Base-by-base conservation (phyloP, 495 filamentous ascomycete species). In the Talaromyces wortmannii region DNA sequence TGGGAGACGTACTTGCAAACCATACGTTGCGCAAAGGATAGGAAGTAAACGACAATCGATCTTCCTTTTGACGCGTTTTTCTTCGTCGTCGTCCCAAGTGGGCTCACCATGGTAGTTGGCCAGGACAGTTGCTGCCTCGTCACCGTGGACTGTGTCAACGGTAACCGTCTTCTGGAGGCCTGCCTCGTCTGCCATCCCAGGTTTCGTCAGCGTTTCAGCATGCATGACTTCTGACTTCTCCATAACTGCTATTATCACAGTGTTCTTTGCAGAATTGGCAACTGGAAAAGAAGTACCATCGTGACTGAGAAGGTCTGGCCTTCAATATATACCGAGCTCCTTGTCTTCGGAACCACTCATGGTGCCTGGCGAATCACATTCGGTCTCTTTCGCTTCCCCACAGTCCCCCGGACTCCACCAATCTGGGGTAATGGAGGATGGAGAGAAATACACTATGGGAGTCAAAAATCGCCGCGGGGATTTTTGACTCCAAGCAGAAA, bases 1-100 rank as follows among this genome's bases (percentile, higher is more conserved):
- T 36, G 6, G 33, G 33, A 36, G 33, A 36, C 33, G 33, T 36
- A 36, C 33, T 36, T 73, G 68, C 23, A 77, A 55, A 8, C 44
- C 54, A 16, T 36, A 56, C 5, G 42, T 40, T 40, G 42, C 29
- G 50, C 50, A 53, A 13, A 53, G 16, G 31, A 65, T 61, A 2
- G 73, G 73, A 67, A 77, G 69, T 40, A 77, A 17, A 47, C 71
- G 63, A 32, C 55, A 55, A 51, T 77, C 73, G 40, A 77, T 77
- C 61, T 77, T 77, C 45, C 62, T 58, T 44, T 73, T 15, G 23
- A 51, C 30, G 15, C 73, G 66, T 29, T 59, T 67, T 55, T 77
- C 75, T 36, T 78, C 73, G 50, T 69, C 73, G 18, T 67, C 59
- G 33, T 36, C 33, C 33, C 68, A 73, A 16, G 55, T 56, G 45